Percentiles rank a stretch among this genome's conserved stretches.
Conservation (phyloP, 352 stramenopile species). For the Pythium brassicae region DNA sequence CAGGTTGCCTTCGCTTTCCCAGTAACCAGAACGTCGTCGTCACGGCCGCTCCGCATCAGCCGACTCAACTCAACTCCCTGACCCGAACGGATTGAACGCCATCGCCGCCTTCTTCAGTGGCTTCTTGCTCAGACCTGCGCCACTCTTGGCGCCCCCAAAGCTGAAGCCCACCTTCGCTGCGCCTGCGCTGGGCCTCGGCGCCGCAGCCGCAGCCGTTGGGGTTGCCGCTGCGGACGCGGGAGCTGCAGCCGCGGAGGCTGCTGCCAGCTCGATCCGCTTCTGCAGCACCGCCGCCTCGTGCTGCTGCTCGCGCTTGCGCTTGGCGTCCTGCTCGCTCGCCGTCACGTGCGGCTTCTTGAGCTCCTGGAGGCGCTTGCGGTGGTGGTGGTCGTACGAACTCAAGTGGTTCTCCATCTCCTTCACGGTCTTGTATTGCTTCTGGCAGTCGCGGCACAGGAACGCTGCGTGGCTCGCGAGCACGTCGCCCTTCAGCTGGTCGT, state of each 20-base stretch:
- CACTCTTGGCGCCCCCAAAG: conserved; percentile 17
- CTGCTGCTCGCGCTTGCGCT: conserved; percentile 31
- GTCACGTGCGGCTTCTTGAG: conserved; percentile 23
- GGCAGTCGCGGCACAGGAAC: conserved; percentile 55
- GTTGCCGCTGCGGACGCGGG: not conserved
- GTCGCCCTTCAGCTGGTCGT: conserved; percentile 24
- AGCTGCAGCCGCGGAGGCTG: conserved; percentile 1
- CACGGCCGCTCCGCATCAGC: no score
- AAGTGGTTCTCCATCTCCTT: conserved; percentile 69
- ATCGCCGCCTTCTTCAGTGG: conserved; percentile 1
- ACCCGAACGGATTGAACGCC: conserved; percentile 1
- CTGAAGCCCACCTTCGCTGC: conserved; percentile 25
- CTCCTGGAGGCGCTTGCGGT: conserved; percentile 45
- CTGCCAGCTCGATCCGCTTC: conserved; percentile 26
- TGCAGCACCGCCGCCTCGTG: conserved; percentile 31
- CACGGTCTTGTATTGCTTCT: conserved; percentile 71
- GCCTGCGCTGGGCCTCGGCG: not conserved
- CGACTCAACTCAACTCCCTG: not conserved
- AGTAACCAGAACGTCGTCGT: no score
- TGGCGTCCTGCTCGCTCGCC: conserved; percentile 16
- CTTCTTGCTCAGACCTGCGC: conserved; percentile 2
- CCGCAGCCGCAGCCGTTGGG: not conserved
- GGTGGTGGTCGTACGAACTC: conserved; percentile 75
- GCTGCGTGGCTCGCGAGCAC: conserved; percentile 40
- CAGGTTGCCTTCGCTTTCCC: no score